Evolutionary conservation across 148 eudicot genomes (phyloP), one percentile per base, ranked within the genome.

Genomic region (Vaccinium vitisidaea): DNA sequence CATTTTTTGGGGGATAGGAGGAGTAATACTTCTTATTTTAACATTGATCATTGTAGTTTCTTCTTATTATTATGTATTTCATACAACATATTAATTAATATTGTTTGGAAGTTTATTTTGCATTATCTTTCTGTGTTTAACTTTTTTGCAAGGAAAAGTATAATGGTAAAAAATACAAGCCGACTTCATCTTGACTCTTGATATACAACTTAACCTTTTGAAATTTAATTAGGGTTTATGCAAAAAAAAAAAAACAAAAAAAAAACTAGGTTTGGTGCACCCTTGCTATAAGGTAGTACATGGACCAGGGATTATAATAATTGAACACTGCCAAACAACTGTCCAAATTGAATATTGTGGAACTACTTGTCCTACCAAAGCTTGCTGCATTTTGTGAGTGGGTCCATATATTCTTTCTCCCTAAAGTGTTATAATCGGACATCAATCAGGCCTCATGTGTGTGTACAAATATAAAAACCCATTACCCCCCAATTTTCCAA

Each of bases 291-390:
- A 69, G 43, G 32, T 3, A 10, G 16, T 11, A 1, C 10, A 27
- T 69, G 4, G 74, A 69, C 14, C 32, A 30, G 74, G 18, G 8
- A 27, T 13, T 27, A 36, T 2, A 69, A 69, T 69, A 3, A 27
- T 36, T 73, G 19, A 46, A 36, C 50, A 32, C 50, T 73, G 77
- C 77, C 77, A 39, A 16, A 36, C 77, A 73, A 73, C 77, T 73
- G 77, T 1, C 50, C 49, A 39, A 32, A 73, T 48, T 76, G 79
- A 43, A 76, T 76, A 48, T 21, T 21, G 2, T n/a, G 0, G 23
- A 43, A 76, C 54, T n/a, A 48, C 79, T 48, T 48, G 79, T 43
- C 48, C 54, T 21, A 10, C 13, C 48, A 73, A 73, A 36, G 77
- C 49, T 73, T 16, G 3, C n/a, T 73, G 23, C 15, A 73, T 3